Evolutionary conservation across 2,329 filamentous ascomycete genomes (phyloP), one percentile per base, ranked within the genome.

Genomic region (Penicillium sp.): DNA sequence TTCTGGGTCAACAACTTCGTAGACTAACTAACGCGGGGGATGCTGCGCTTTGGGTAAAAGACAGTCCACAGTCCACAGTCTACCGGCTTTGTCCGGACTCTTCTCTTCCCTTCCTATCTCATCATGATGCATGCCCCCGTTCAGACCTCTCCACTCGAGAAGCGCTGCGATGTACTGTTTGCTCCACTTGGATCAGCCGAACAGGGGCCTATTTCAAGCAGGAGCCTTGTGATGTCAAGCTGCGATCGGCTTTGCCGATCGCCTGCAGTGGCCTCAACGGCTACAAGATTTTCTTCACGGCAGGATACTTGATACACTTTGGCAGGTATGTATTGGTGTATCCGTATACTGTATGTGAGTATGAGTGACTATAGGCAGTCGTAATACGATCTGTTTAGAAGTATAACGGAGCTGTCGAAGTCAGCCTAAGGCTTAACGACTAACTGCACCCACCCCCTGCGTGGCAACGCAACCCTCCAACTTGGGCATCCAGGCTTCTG

Each of bases 171-270:
- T 33, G 39, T 24, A 29, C 26, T 27, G 26, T 27, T 27, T 21
- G 23, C 45, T 52, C 50, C 44, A 47, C 37, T 17, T 15, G 9
- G 39, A 42, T 27, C 39, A 40, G 17, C 36, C 36, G 36, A 40
- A 7, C 12, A 26, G 26, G 36, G n/a, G 36, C 26, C 36, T 40
- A 15, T 15, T 42, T 42, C 39, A 15, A 42, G 39, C 20, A 29
- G 23, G 24, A 42, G 24, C 26, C 39, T 18, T 29, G 50, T 52
- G 39, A 52, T 48, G 50, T 52, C 50, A 42, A 26, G 18, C 39
- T 15, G 21, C 9, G 39, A 42, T 42, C 39, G 29, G 39, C 39
- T 15, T 27, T 27, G 39, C 39, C 26, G 39, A 40, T 40, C 36
- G 36, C 20, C 36, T 40, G 21, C 36, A 40, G 36, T 40, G 36